Evolutionary conservation across 2,329 filamentous ascomycete genomes (phyloP).

Genomic region (Calonectria pseudoreteaudii): DNA sequence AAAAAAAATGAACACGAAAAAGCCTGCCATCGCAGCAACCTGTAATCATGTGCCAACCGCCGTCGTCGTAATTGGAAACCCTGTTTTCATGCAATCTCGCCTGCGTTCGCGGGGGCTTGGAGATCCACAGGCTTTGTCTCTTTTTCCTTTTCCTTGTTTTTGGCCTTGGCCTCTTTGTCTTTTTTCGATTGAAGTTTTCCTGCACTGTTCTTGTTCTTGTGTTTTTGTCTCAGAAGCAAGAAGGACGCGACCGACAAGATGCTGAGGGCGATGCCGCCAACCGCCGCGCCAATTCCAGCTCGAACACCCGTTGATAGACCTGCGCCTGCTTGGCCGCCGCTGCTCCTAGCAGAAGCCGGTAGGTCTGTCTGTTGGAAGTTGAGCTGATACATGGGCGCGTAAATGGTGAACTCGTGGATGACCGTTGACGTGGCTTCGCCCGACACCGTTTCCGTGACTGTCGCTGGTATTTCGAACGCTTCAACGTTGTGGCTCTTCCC

Average conservation of each 20-base stretch:
- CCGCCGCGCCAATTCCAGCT: not conserved
- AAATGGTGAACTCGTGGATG: constrained; percentile 29
- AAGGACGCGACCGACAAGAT: not conserved
- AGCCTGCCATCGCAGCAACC: not conserved
- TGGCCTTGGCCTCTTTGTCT: not conserved
- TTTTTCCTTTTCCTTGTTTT: not conserved
- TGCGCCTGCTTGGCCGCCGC: not conserved
- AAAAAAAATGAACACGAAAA: not conserved
- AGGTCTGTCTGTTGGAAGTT: constrained; percentile 41
- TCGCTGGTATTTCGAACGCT: constrained; percentile 29
- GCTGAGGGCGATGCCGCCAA: not conserved
- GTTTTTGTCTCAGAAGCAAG: not conserved
- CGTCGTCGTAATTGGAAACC: not conserved
- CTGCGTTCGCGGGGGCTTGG: not conserved
- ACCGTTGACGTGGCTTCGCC: not conserved
- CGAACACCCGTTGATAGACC: not conserved
- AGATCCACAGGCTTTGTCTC: not conserved
- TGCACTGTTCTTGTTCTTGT: not conserved
- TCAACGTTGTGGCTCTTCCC: constrained; percentile 31
- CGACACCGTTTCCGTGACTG: constrained; percentile 14
- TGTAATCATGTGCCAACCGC: not conserved
- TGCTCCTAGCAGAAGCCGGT: constrained; percentile 1
- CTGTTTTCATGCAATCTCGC: not conserved
- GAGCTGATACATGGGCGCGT: constrained; percentile 48
- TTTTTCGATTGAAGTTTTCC: not conserved